These are phyloP conservation scores for Pulveroboletus sp. DNA, from an alignment of 768 basidiomycete species.

Conservation along the genomic window DNA sequence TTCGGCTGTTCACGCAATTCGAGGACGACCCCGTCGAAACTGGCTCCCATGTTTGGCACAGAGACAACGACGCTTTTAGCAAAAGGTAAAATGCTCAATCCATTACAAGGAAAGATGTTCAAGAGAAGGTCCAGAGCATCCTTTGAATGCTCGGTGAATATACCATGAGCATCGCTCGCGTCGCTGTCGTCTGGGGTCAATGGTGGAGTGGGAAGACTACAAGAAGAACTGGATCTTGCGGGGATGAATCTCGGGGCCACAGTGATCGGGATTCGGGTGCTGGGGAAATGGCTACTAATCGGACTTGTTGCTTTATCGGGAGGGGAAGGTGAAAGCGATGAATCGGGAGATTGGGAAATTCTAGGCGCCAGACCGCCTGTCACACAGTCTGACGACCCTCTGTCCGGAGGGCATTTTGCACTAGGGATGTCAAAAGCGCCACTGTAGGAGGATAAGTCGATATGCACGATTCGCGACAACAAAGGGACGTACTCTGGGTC, in stretches of 20 bases:
- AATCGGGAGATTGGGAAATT: conserved; percentile 41
- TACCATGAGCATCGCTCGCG: conserved; percentile 36
- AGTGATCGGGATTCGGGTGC: conserved; percentile 22
- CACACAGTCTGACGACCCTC: conserved; percentile 96
- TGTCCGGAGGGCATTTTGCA: conserved; percentile 89
- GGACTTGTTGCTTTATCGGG: conserved; percentile 19
- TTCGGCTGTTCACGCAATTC: conserved; percentile 64
- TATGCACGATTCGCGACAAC: neutral
- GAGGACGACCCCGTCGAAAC: conserved; percentile 76
- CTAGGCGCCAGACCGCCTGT: conserved; percentile 82
- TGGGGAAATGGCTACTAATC: conserved; percentile 14
- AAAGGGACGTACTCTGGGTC: conserved; percentile 65
- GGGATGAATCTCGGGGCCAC: conserved; percentile 43
- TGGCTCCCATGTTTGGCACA: conserved; percentile 58
- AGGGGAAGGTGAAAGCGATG: conserved; percentile 30
- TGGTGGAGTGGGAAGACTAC: conserved; percentile 62
- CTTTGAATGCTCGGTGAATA: conserved; percentile 43
- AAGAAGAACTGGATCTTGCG: conserved; percentile 33
- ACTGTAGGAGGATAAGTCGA: conserved; percentile 41
- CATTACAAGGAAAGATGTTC: conserved; percentile 71
- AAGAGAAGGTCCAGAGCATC: conserved; percentile 76
- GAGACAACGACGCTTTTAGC: conserved; percentile 73
- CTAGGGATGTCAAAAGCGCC: conserved; percentile 94
- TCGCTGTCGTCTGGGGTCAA: conserved; percentile 71
- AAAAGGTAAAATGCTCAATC: conserved; percentile 61